Evolutionary conservation across 2,329 filamentous ascomycete genomes (phyloP).

Genomic region (Claviceps humidiphila): DNA sequence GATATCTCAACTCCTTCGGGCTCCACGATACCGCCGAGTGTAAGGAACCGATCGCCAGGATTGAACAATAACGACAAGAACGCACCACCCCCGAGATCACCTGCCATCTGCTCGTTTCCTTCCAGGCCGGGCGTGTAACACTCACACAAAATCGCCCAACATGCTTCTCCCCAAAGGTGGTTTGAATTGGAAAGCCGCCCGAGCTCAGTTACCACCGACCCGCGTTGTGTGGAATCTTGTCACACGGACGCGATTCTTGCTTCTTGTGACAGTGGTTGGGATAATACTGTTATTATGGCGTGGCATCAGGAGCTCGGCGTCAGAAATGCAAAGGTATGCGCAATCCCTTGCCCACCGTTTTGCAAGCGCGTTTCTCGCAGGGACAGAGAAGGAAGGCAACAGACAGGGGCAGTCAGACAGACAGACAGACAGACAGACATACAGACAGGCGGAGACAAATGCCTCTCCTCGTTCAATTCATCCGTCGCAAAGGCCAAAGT

Average conservation of each 20-base stretch:
- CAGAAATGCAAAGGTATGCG: conserved; percentile 79
- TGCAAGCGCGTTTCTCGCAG: neutral
- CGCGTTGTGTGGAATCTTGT: conserved; percentile 58
- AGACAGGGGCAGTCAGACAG: neutral
- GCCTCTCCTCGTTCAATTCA: neutral
- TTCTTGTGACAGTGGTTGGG: conserved; percentile 57
- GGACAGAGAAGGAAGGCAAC: neutral
- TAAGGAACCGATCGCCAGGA: conserved; percentile 3
- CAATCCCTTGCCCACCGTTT: neutral
- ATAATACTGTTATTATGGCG: conserved; percentile 77
- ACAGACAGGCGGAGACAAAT: too few species aligned
- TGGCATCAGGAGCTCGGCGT: conserved; percentile 64
- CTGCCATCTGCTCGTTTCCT: neutral
- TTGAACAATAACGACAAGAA: neutral
- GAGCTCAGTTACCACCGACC: conserved; percentile 62
- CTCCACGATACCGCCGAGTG: conserved; percentile 9
- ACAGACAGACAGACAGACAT: neutral
- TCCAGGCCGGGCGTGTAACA: conserved; percentile 2
- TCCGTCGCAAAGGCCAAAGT: neutral
- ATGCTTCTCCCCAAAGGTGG: conserved; percentile 91
- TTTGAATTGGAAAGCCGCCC: conserved; percentile 84
- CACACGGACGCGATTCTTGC: conserved; percentile 64
- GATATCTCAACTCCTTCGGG: neutral
- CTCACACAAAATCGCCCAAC: conserved; percentile 16
- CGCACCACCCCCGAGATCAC: neutral